Evolutionary conservation across 345 rosid species (phyloP).

Genomic region (Lenwebbia sp.): DNA sequence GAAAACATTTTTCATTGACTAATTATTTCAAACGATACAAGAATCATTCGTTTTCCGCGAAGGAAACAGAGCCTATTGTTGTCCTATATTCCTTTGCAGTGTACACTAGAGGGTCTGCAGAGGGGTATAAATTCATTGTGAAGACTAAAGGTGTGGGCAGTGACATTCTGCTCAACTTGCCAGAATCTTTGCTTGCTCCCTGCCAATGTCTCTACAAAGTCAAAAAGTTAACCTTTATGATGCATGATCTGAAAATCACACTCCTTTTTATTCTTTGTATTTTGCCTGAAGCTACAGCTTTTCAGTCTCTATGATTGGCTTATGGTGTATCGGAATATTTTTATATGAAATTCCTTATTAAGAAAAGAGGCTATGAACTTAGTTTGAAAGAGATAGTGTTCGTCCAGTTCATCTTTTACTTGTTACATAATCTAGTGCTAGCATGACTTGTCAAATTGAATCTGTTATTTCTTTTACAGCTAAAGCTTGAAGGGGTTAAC

Average conservation of each 20-base stretch:
- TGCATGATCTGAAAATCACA: not conserved
- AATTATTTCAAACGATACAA: not conserved
- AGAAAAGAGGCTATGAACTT: not conserved
- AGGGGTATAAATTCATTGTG: not conserved
- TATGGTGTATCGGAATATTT: not conserved
- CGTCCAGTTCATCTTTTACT: not conserved
- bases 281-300: not conserved
- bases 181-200: not conserved
- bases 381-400: not conserved
- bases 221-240: not conserved
- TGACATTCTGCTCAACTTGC: not conserved
- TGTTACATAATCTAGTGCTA: not conserved
- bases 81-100: not conserved
- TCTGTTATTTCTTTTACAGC: constrained; percentile 16
- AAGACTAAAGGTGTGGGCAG: not conserved
- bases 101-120: not conserved
- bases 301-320: not conserved
- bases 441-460: not conserved
- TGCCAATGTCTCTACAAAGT: not conserved
- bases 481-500: constrained; percentile 61
- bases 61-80: not conserved
- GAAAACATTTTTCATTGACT: not conserved
- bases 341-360: not conserved
- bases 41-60: not conserved
- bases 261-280: not conserved